Evolutionary conservation across 495 filamentous ascomycete species (phyloP).

Genomic region (Lophium mytilinum): DNA sequence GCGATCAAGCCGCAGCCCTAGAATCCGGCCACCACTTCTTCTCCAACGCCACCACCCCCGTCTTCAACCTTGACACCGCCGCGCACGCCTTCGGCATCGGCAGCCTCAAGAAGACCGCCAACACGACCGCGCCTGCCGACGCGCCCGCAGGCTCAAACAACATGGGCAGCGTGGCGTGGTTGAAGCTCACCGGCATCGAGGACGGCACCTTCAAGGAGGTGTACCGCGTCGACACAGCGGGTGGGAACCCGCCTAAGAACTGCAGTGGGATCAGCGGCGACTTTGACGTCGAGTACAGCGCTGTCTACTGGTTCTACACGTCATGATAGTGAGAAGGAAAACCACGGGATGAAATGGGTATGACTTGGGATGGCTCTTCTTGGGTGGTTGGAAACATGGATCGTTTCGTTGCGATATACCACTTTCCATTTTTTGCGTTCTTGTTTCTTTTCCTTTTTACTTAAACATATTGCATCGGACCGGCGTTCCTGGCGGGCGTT

Average conservation of each 20-base stretch:
- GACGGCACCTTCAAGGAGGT: slow-evolving; percentile 56
- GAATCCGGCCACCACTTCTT: slow-evolving; percentile 78
- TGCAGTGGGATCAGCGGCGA: slow-evolving; percentile 55
- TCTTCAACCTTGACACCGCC: slow-evolving; percentile 68
- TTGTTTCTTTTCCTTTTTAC: neutral
- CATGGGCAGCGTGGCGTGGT: slow-evolving; percentile 64
- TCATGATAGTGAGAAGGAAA: neutral
- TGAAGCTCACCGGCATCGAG: slow-evolving; percentile 40
- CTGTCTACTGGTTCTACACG: slow-evolving; percentile 52
- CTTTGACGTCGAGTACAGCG: slow-evolving; percentile 73
- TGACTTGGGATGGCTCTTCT: neutral
- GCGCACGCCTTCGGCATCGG: slow-evolving; percentile 48
- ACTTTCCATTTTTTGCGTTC: neutral
- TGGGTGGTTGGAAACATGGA: neutral
- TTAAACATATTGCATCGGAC: slow-evolving; percentile 15
- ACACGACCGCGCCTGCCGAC: slow-evolving; percentile 49
- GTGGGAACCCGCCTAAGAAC: slow-evolving; percentile 65
- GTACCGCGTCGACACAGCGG: slow-evolving; percentile 80
- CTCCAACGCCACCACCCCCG: slow-evolving; percentile 54
- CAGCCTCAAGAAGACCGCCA: slow-evolving; percentile 44
- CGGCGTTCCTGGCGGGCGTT: slow-evolving; percentile 17
- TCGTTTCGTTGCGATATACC: neutral
- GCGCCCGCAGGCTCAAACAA: slow-evolving; percentile 47
- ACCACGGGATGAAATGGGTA: neutral
- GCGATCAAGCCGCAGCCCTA: slow-evolving; percentile 41